Base-by-base conservation (phyloP, 1,284 basidiomycete genomes). In the Bondarzewia mesenterica region DNA sequence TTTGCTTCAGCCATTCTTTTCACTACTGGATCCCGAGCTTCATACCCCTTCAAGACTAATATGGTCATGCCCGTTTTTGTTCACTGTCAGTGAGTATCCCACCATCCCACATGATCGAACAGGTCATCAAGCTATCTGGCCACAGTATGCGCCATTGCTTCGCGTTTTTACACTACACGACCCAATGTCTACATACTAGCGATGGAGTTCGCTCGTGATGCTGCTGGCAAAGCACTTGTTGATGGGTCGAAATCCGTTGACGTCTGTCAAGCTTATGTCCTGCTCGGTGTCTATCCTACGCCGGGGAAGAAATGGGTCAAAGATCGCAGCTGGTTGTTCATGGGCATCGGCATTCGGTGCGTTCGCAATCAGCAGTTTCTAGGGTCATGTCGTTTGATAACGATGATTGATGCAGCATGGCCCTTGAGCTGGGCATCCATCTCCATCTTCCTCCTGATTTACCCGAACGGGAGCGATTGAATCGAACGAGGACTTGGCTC, bases 401-500 rank as follows among this genome's bases (percentile, higher is more conserved):
- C 7, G 21, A n/a, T n/a, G n/a, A n/a, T 16, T 32, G 27, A 35
- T 18, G 22, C 51, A 79, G 76, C 52, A 72, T 79, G 65, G 76
- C 76, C 2, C 66, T 72, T 38, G 73, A 78, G 49, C 65, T 80
- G 4, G 67, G 67, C 41, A 58, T 80, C 3, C 65, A 80, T 55
- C 67, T 72, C 48, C 44, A 26, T 10, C 72, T 73, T 16, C 67
- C 72, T 2, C 64, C 66, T 8, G 48, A 58, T 14, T 65, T 61
- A 38, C 60, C 63, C 41, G 69, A 70, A 50, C 67, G 70, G 20
- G 70, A 76, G 57, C 60, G 59, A 14, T 55, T 77, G 18, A 78
- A 79, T 56, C 70, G 80, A 41, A 76, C 73, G 15, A 67, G 82
- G 48, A 83, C 81, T 7, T 85, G 82, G 82, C 68, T 84, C 44